Base-by-base conservation (phyloP, 352 stramenopile species). In the Phytophthora cactorum region DNA sequence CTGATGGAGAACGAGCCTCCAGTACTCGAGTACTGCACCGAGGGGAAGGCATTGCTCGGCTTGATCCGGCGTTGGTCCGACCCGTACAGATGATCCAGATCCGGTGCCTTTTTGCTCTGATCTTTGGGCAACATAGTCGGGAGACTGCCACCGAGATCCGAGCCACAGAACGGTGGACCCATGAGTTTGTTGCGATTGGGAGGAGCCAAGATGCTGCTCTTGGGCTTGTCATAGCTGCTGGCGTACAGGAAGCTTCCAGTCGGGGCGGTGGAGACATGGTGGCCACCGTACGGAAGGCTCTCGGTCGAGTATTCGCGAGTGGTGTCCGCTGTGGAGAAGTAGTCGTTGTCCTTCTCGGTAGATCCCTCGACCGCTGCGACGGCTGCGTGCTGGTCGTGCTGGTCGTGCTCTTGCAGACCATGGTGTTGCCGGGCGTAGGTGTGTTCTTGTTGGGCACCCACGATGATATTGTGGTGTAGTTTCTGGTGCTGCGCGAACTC, bases 401-500 rank as follows among this genome's bases (percentile, higher is more conserved):
- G 34, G 17, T 74, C 54, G n/a, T 63, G 50, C 1, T 72, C 28
- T 41, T 55, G 50, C 31, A 52, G 27, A 7, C 45, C 25, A 12
- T 50, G 36, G 4, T 62, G 51, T 31, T 58, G 55, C 22, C 43
- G 52, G 1, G 39, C 34, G 43, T 65, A 52, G 12, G 34, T 43
- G 51, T 67, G 51, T 25, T 77, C 50, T 28, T 82, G 68, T 46
- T 76, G 68, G 9, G 72, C 80, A n/a, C 80, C 84, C 2, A 90
- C 77, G 52, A 90, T 79, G 59, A 90, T 78, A 59, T 88, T 88
- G 65, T 91, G 81, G 63, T 92, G 83, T 29, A 90, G 57, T 65
- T 90, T 87, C 57, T 94, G 84, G 55, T 94, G 86, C 58, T 86
- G 75, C 7, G 72, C 82, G 53, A 83, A 94, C 73, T 94, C 84